These are phyloP conservation scores for Apiotrichum mycotoxinovorans DNA, from an alignment of 1,284 basidiomycete species.

Conservation along the genomic window DNA sequence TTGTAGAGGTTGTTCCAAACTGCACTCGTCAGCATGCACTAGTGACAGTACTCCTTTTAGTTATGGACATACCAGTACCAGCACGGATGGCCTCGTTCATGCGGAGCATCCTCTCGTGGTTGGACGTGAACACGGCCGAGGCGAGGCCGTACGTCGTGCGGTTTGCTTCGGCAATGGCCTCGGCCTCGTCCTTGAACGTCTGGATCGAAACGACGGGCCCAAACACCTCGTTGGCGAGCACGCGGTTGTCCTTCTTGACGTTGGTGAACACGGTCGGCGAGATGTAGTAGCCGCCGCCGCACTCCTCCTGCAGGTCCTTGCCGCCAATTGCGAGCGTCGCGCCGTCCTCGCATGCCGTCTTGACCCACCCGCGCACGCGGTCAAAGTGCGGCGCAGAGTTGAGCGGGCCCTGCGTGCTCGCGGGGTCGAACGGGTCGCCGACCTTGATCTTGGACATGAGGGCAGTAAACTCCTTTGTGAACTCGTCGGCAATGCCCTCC, in stretches of 20 bases:
- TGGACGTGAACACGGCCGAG: conserved; percentile 79
- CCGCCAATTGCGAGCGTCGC: conserved; percentile 78
- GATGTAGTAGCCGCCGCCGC: conserved; percentile 30
- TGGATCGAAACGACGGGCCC: conserved; percentile 52
- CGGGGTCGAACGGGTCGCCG: conserved; percentile 68
- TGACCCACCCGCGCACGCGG: conserved; percentile 83
- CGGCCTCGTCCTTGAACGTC: conserved; percentile 49
- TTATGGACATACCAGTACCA: conserved; percentile 64
- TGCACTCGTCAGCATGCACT: not conserved
- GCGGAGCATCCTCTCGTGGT: conserved; percentile 79
- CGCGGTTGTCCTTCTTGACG: conserved; percentile 35
- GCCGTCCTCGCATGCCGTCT: conserved; percentile 79
- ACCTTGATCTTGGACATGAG: conserved; percentile 65
- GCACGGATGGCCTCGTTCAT: conserved; percentile 77
- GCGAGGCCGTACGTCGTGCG: conserved; percentile 81
- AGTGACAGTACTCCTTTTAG: not conserved
- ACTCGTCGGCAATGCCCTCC: conserved; percentile 73
- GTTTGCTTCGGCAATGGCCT: conserved; percentile 68
- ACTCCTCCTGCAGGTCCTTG: conserved; percentile 35
- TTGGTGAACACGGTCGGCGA: conserved; percentile 47
- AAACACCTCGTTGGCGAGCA: conserved; percentile 51
- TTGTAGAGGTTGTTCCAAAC: conserved; percentile 18
- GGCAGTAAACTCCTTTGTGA: conserved; percentile 62
- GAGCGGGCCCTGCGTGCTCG: conserved; percentile 71
- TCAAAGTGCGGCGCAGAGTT: conserved; percentile 82